phyloP scores from a whole-genome alignment of 495 filamentous ascomycete species.

The Hypoxylon intermedium region DNA sequence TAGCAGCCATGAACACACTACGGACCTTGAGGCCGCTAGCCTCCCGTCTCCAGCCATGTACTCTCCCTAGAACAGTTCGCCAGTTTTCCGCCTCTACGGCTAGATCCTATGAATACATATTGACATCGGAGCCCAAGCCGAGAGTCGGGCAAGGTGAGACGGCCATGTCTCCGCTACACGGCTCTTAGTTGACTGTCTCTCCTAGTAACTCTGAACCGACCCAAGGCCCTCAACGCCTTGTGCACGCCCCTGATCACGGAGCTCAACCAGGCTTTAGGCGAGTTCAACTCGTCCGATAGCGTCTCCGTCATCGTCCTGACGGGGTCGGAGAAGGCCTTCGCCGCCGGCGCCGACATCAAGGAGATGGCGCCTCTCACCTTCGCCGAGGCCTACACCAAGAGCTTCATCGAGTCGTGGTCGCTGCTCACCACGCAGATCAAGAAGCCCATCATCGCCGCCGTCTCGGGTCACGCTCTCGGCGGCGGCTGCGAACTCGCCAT shows the following conservation, averaged over 20 bases:
- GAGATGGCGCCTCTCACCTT: slow-evolving; percentile 95
- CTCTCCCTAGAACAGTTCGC: slow-evolving; percentile 57
- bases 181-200: slow-evolving; percentile 14
- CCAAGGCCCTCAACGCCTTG: slow-evolving; percentile 93
- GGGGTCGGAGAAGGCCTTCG: slow-evolving; percentile 86
- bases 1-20: slow-evolving; percentile 60
- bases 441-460: slow-evolving; percentile 91
- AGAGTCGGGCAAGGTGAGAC: slow-evolving; percentile 83
- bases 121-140: slow-evolving; percentile 80
- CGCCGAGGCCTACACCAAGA: slow-evolving; percentile 77
- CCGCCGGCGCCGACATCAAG: slow-evolving; percentile 97
- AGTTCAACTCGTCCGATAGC: slow-evolving; percentile 71
- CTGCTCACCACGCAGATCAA: slow-evolving; percentile 78
- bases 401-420: slow-evolving; percentile 96
- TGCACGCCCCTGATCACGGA: slow-evolving; percentile 86
- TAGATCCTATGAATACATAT: slow-evolving; percentile 77
- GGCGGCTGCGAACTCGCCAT: slow-evolving; percentile 97
- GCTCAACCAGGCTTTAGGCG: slow-evolving; percentile 80
- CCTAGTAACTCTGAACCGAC: slow-evolving; percentile 91
- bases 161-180: neutral
- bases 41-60: slow-evolving; percentile 61
- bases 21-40: slow-evolving; percentile 64
- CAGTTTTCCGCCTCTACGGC: slow-evolving; percentile 64
- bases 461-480: slow-evolving; percentile 91
- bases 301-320: slow-evolving; percentile 85